Percentiles rank a stretch among this genome's conserved stretches.
These are phyloP conservation scores for Suhomyces kunorum DNA, from an alignment of 1,139 yeast species.

Conservation along the genomic window DNA sequence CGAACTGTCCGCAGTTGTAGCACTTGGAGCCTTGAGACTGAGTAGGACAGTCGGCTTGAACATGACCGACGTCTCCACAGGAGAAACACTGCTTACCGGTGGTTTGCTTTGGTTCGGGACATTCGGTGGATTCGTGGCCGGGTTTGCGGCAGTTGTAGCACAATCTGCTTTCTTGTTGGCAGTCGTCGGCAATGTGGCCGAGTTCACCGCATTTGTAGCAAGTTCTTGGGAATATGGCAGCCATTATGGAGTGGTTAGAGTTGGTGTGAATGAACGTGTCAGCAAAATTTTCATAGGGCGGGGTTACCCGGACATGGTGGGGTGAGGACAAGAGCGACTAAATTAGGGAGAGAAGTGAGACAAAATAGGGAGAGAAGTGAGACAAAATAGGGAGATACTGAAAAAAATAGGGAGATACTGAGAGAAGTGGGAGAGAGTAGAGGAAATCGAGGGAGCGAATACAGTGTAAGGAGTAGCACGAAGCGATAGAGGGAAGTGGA, in stretches of 20 bases:
- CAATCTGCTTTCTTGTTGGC: slow-evolving; percentile 78
- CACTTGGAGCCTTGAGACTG: slow-evolving; percentile 52
- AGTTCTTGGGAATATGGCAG: slow-evolving; percentile 76
- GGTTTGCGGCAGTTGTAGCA: slow-evolving; percentile 93
- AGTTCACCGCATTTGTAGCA: slow-evolving; percentile 92
- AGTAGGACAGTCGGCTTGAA: slow-evolving; percentile 65
- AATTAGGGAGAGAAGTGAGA: not conserved
- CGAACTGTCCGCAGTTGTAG: slow-evolving; percentile 67
- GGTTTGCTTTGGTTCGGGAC: slow-evolving; percentile 84
- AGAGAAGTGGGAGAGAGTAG: not conserved
- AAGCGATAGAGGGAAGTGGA: too few relatives aligned
- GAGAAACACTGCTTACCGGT: slow-evolving; percentile 86
- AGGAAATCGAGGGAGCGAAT: too few relatives aligned
- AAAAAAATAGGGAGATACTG: not conserved
- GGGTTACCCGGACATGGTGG: slow-evolving; percentile 17
- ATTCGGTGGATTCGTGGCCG: slow-evolving; percentile 86
- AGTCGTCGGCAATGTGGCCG: slow-evolving; percentile 88
- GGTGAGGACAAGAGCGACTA: not conserved
- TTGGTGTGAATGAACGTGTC: slow-evolving; percentile 1
- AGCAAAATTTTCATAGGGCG: slow-evolving; percentile 15
- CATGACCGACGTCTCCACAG: slow-evolving; percentile 75
- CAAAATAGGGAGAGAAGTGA: not conserved
- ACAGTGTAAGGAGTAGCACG: not conserved
- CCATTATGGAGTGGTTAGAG: slow-evolving; percentile 38
- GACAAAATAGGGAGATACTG: not conserved